phyloP scores from a whole-genome alignment of 257 asterid species.

The Solanum raphanifolium region DNA sequence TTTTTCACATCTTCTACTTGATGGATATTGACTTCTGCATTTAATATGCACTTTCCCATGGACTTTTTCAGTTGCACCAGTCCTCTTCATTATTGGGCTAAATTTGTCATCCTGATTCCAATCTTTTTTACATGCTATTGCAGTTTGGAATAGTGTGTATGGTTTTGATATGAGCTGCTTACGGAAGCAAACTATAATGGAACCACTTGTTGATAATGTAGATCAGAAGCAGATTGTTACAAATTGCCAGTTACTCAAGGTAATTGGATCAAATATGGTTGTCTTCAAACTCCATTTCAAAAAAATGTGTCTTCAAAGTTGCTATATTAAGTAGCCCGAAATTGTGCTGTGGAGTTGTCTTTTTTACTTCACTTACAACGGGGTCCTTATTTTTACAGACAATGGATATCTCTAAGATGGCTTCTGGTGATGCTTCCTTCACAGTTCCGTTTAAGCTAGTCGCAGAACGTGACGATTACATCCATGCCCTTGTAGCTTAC shows the following conservation, averaged over 20 bases:
- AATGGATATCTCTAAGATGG: conserved; percentile 94
- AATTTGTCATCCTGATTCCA: neutral
- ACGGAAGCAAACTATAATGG: conserved; percentile 70
- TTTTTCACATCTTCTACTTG: conserved; percentile 5
- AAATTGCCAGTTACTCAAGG: conserved; percentile 79
- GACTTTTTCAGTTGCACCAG: neutral
- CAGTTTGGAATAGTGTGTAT: conserved; percentile 83
- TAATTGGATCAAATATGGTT: neutral
- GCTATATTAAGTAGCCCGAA: neutral
- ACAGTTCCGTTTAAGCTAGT: conserved; percentile 94
- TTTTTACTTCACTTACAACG: neutral
- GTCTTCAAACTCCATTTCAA: neutral
- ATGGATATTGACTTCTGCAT: neutral
- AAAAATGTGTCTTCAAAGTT: neutral
- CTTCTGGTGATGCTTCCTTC: conserved; percentile 74
- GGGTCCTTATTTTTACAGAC: conserved; percentile 33
- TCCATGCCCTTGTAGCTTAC: conserved; percentile 90
- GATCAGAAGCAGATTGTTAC: conserved; percentile 89
- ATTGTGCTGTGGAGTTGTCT: neutral
- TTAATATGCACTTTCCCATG: neutral
- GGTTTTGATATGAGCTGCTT: conserved; percentile 98
- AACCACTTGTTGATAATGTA: conserved; percentile 90
- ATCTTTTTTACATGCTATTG: neutral
- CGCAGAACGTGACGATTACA: conserved; percentile 84
- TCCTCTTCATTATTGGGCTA: neutral